These are phyloP conservation scores for Vicia sativa DNA, from an alignment of 306 rosid species.

Conservation along the genomic window DNA sequence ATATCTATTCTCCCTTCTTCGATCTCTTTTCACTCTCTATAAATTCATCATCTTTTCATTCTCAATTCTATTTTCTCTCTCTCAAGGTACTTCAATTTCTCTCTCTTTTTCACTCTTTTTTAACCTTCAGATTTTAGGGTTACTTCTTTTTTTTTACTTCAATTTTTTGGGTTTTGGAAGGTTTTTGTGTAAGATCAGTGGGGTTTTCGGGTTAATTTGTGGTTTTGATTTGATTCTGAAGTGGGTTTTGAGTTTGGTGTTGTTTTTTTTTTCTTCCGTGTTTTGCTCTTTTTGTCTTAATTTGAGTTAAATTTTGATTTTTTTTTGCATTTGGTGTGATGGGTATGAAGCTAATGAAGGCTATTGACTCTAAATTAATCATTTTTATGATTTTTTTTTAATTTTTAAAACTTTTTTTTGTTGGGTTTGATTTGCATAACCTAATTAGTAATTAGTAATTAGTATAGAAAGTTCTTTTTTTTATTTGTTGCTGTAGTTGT, in stretches of 20 bases:
- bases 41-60: neutral
- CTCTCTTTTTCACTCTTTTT: neutral
- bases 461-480: neutral
- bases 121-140: constrained; percentile 45
- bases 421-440: constrained; percentile 25
- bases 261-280: neutral
- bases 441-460: constrained; percentile 12
- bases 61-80: constrained; percentile 16
- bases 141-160: constrained; percentile 10
- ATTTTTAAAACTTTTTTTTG: neutral
- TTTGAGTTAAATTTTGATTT: constrained; percentile 26
- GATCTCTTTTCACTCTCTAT: constrained; percentile 38
- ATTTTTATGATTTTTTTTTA: neutral
- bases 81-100: constrained; percentile 31
- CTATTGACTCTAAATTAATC: constrained; percentile 3
- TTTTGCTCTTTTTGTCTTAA: neutral
- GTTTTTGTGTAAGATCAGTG: constrained; percentile 36
- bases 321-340: constrained; percentile 5
- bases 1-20: constrained; percentile 36
- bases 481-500: neutral
- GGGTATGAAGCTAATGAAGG: constrained; percentile 12
- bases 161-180: neutral
- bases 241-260: neutral
- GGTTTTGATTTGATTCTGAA: constrained; percentile 34
- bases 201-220: neutral